Percentiles rank a stretch among this genome's conserved stretches.
Evolutionary conservation across 768 basidiomycete species (phyloP).

Genomic region (Clavaria fumosa): DNA sequence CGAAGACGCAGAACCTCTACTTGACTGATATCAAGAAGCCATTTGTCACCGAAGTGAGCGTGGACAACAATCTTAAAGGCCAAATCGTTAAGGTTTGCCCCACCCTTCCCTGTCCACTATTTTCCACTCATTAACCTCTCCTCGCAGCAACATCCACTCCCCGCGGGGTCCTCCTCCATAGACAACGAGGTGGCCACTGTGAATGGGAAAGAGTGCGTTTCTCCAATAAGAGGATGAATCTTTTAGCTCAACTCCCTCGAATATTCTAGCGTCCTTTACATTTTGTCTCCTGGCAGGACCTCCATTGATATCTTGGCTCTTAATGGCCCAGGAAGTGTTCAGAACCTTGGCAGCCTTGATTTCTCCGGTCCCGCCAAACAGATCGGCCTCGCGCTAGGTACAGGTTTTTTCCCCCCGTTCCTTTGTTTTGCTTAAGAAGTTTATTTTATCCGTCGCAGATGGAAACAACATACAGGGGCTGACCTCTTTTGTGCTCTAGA

Average conservation of each 20-base stretch:
- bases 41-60: constrained; percentile 28
- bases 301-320: constrained; percentile 26
- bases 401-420: constrained; percentile 8
- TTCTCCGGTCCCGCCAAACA: constrained; percentile 19
- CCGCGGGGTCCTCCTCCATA: constrained; percentile 21
- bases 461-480: constrained; percentile 24
- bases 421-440: not conserved
- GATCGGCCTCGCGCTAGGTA: constrained; percentile 22
- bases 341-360: constrained; percentile 19
- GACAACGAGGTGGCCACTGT: constrained; percentile 27
- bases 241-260: not conserved
- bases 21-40: constrained; percentile 28
- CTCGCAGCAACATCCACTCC: constrained; percentile 25
- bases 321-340: constrained; percentile 21
- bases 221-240: not conserved
- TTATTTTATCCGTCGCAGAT: not conserved
- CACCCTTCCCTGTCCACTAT: not conserved
- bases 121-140: not conserved
- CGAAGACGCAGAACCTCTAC: constrained; percentile 29
- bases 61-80: constrained; percentile 29
- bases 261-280: constrained; percentile 25
- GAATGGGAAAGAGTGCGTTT: constrained; percentile 19
- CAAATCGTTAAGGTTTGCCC: constrained; percentile 27
- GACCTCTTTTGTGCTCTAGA: constrained; percentile 21
- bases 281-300: constrained; percentile 24